Evolutionary conservation across 371 early-diverging fungal species (phyloP).

Genomic region (Neoconidiobolus thromboides): DNA sequence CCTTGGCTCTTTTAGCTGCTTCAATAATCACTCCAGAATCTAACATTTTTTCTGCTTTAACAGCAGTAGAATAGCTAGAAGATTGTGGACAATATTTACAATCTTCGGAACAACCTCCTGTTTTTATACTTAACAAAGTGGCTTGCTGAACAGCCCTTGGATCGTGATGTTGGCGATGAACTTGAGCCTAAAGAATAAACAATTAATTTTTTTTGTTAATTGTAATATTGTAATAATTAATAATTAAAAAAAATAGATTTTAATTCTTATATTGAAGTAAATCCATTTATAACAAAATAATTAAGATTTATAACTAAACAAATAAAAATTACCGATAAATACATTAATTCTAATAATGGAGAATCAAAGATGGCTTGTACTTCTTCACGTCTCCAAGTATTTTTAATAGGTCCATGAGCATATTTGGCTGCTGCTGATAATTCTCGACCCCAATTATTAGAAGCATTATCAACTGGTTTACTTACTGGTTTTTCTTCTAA

Average conservation of each 20-base stretch:
- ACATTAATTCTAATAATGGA: slow-evolving; percentile 60
- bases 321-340: background rate
- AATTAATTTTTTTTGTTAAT: background rate
- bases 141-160: slow-evolving; percentile 61
- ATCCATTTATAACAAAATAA: no score
- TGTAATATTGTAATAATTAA: slow-evolving; percentile 28
- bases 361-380: slow-evolving; percentile 58
- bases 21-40: slow-evolving; percentile 47
- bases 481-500: no score
- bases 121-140: slow-evolving; percentile 66
- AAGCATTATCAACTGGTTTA: slow-evolving; percentile 1
- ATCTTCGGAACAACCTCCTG: slow-evolving; percentile 74
- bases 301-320: no score
- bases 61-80: slow-evolving; percentile 46
- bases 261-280: no score
- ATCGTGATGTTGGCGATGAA: slow-evolving; percentile 54
- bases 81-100: slow-evolving; percentile 78
- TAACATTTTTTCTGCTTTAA: slow-evolving; percentile 54
- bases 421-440: slow-evolving; percentile 35
- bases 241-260: no score
- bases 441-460: slow-evolving; percentile 9
- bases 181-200: slow-evolving; percentile 30
- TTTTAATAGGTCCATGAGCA: slow-evolving; percentile 34
- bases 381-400: slow-evolving; percentile 58
- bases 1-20: slow-evolving; percentile 61